Evolutionary conservation across 139 green algal species (phyloP), one percentile per base, ranked within the genome.

Genomic region (Chara braunii): DNA sequence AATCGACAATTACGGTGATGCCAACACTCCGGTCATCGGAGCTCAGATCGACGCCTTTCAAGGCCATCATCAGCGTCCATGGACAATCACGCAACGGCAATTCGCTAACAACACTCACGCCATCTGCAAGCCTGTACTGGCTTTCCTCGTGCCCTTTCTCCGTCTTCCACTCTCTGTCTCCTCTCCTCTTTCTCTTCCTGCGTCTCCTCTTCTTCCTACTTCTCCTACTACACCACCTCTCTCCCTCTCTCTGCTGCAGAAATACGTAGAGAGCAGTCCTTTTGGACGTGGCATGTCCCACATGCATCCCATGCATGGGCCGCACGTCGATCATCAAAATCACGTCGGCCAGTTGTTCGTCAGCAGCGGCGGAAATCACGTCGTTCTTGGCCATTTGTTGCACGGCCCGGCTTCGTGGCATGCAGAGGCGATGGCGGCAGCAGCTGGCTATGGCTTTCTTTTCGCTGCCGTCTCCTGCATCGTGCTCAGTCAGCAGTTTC

Each of bases 81-180:
- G 93, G 93, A 98, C 91, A 36, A 99, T 99, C 74, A 96, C 90
- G 6, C 72, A 95, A 83, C 79, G 91, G 37, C 77, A 96, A 78
- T 95, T 97, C 64, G 85, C 78, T 70, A 97, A 97, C 84, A 81
- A 83, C 71, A 51, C 96, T 64, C 86, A 96, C 75, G 85, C 88
- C 72, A 80, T 89, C 33, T 67, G 60, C 11, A 26, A 29, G 7
- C 72, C 79, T 7, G 43, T 57, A 11, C 53, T 84, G 22, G 54
- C 66, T 0, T 69, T 69, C 0, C 51, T 59, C 2, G 60, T 81
- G 36, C 60, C 61, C 8, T 74, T 56, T 28, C 43, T 86, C 26
- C 33, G 44, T 23, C 58, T 88, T n/a, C 35, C 43, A 0, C 63
- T 34, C 14, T n/a, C n/a, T n/a, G n/a, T n/a, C n/a, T n/a, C n/a